Percentiles rank a stretch among this genome's conserved stretches.
These are phyloP conservation scores for Phanerochaete sordida DNA, from an alignment of 768 basidiomycete species.

Conservation along the genomic window DNA sequence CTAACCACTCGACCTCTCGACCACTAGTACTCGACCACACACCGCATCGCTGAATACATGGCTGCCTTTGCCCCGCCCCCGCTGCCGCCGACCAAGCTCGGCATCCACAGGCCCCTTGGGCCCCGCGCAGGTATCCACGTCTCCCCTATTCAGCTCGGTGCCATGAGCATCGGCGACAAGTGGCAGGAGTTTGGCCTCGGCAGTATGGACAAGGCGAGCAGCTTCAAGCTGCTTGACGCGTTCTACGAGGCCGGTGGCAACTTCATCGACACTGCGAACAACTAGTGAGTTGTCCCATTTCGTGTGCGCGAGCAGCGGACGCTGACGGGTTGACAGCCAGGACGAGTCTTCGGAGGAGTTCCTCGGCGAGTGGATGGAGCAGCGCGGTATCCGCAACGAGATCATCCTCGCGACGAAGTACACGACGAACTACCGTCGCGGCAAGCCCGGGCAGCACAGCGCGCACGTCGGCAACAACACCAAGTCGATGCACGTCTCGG, in stretches of 20 bases:
- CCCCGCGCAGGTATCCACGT: conserved; percentile 40
- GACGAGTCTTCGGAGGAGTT: conserved; percentile 30
- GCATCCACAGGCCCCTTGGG: conserved; percentile 31
- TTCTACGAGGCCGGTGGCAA: conserved; percentile 11
- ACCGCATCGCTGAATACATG: neutral
- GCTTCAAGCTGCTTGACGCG: conserved; percentile 40
- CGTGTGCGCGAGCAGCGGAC: neutral
- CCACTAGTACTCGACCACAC: neutral
- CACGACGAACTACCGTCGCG: conserved; percentile 17
- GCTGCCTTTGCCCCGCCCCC: conserved; percentile 11
- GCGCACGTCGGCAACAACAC: conserved; percentile 40
- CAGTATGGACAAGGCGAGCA: conserved; percentile 35
- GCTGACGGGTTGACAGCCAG: conserved; percentile 17
- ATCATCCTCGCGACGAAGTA: conserved; percentile 27
- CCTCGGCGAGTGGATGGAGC: conserved; percentile 38
- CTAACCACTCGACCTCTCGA: neutral
- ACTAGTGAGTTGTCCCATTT: conserved; percentile 29
- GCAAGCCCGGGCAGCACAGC: conserved; percentile 22
- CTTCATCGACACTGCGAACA: conserved; percentile 34
- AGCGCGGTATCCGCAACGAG: conserved; percentile 29
- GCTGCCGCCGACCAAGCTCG: conserved; percentile 19
- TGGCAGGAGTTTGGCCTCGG: conserved; percentile 34
- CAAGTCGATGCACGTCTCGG: conserved; percentile 27
- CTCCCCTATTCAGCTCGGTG: conserved; percentile 44
- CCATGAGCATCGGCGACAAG: conserved; percentile 41